A percentile compares a stretch with the other conserved stretches of the same genome.
phyloP scores from a whole-genome alignment of 2,329 filamentous ascomycete species.

The Thelonectria discophora region DNA sequence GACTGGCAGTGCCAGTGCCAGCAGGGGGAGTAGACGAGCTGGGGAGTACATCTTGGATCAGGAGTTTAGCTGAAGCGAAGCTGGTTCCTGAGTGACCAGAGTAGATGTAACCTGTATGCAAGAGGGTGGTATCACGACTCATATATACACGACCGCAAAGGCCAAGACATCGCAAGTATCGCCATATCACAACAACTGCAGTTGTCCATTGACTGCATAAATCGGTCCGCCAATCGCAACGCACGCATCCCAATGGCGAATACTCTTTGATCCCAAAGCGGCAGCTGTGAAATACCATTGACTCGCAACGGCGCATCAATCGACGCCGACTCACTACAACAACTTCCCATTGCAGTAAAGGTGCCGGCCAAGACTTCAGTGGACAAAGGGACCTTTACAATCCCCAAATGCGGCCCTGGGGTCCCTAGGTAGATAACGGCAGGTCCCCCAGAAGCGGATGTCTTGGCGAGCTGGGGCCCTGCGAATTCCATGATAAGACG shows the following conservation, averaged over 20 bases:
- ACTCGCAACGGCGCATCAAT: conserved; percentile 35
- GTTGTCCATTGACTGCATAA: conserved; percentile 20
- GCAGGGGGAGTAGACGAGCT: conserved; percentile 31
- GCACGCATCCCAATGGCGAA: background rate
- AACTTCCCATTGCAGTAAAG: conserved; percentile 41
- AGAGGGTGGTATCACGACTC: background rate
- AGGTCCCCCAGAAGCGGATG: conserved; percentile 33
- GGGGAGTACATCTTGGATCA: conserved; percentile 38
- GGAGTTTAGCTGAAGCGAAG: background rate
- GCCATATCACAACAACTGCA: conserved; percentile 2
- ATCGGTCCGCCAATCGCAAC: conserved; percentile 27
- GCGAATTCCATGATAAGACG: conserved; percentile 8
- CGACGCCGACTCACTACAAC: conserved; percentile 4
- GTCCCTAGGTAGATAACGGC: conserved; percentile 42
- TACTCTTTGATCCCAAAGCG: conserved; percentile 33
- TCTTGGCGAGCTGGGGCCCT: conserved; percentile 11
- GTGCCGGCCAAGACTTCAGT: conserved; percentile 24
- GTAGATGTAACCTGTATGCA: conserved; percentile 6
- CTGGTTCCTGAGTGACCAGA: conserved; percentile 10
- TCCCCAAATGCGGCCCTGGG: conserved; percentile 27
- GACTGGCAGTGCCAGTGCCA: conserved; percentile 39
- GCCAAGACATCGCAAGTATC: background rate
- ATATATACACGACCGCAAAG: conserved; percentile 8
- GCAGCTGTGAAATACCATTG: conserved; percentile 33
- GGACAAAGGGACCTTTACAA: conserved; percentile 37